Conservation (phyloP, 106 monocot genomes). For the Platanthera guangdongensis region DNA sequence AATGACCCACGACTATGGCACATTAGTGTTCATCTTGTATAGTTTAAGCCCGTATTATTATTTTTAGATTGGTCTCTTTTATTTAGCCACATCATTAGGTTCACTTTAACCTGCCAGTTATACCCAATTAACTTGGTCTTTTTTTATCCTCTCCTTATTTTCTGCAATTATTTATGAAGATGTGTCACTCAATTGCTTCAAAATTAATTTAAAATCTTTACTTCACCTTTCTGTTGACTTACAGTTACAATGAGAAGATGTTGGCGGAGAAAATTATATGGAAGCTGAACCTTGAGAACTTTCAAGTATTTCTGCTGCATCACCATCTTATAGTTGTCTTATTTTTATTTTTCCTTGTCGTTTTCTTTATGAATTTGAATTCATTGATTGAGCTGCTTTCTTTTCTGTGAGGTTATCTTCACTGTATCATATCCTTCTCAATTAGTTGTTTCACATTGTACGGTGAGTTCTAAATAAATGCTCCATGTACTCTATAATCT, state of each 20-base stretch:
- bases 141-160: background rate
- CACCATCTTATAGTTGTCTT: background rate
- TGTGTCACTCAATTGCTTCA: background rate
- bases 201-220: background rate
- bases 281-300: slow-evolving; percentile 73
- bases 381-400: background rate
- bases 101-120: background rate
- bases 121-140: background rate
- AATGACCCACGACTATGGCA: too few relatives aligned
- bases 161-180: background rate
- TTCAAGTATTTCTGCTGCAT: slow-evolving; percentile 45
- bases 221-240: slow-evolving; percentile 6
- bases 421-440: background rate
- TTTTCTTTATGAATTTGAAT: background rate
- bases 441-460: too few relatives aligned
- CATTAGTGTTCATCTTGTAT: too few relatives aligned
- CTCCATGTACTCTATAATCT: too few relatives aligned
- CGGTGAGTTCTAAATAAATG: too few relatives aligned
- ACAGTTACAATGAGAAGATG: slow-evolving; percentile 65
- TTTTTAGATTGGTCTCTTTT: too few relatives aligned
- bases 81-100: background rate
- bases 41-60: too few relatives aligned
- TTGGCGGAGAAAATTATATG: slow-evolving; percentile 59
- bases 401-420: background rate
- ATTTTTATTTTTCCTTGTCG: background rate